A percentile compares a stretch with the other conserved stretches of the same genome.
These are phyloP conservation scores for Metarhizium brunneum DNA, from an alignment of 2,329 filamentous ascomycete species.

Conservation along the genomic window DNA sequence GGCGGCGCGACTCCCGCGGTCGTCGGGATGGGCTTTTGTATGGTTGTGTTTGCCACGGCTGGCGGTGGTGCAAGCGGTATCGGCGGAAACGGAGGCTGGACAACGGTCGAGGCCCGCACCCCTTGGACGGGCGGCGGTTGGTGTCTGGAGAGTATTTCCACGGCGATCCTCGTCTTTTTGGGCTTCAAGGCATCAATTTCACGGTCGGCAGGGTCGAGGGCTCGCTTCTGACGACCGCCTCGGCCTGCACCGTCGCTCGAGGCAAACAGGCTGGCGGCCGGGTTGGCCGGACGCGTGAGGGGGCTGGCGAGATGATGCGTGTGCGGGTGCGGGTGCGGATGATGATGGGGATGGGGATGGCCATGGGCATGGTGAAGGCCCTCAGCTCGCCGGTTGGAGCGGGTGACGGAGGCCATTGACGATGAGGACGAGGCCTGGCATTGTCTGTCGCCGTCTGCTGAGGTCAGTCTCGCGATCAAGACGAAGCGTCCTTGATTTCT, in stretches of 20 bases:
- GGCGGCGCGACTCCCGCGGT: background rate
- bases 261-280: conserved; percentile 9
- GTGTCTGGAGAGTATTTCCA: conserved; percentile 36
- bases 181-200: conserved; percentile 34
- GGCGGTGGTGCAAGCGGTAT: conserved; percentile 10
- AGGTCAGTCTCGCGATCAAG: conserved; percentile 3
- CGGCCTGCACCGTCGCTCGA: conserved; percentile 20
- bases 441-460: conserved; percentile 20
- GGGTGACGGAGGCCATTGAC: conserved; percentile 43
- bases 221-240: conserved; percentile 38
- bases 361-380: conserved; percentile 24
- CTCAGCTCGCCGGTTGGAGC: conserved; percentile 41
- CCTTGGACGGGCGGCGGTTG: conserved; percentile 19
- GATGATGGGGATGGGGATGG: conserved; percentile 9
- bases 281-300: conserved; percentile 13
- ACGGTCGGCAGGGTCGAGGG: conserved; percentile 32
- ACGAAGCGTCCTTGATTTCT: conserved; percentile 4
- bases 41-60: conserved; percentile 6
- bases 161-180: conserved; percentile 43
- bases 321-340: conserved; percentile 18
- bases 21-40: background rate
- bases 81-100: conserved; percentile 14
- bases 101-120: conserved; percentile 9
- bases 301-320: conserved; percentile 10
- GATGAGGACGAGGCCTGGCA: conserved; percentile 25